Evolutionary conservation across 2,329 filamentous ascomycete genomes (phyloP).

Genomic region (Rasamsonia emersonii): DNA sequence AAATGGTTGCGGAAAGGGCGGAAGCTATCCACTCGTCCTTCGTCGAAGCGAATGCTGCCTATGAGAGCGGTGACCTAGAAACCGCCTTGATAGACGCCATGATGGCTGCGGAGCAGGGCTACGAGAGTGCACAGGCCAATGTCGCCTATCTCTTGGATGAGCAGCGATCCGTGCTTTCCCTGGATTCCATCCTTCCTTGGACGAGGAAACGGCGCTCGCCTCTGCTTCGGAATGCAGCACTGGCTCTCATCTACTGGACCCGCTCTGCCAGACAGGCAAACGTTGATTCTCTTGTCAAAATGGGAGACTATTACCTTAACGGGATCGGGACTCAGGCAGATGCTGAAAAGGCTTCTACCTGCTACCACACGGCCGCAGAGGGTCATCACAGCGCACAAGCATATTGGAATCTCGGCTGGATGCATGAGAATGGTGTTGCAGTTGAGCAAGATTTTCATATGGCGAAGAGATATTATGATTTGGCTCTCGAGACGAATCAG

Average conservation of each 20-base stretch:
- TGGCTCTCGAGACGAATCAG: slow-evolving; percentile 79
- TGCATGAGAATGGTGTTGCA: slow-evolving; percentile 95
- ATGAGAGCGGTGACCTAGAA: slow-evolving; percentile 68
- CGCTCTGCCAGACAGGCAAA: slow-evolving; percentile 88
- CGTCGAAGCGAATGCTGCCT: slow-evolving; percentile 73
- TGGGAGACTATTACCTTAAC: slow-evolving; percentile 92
- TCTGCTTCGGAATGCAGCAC: slow-evolving; percentile 48
- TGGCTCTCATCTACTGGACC: slow-evolving; percentile 90
- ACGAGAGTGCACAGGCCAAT: slow-evolving; percentile 82
- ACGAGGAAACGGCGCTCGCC: slow-evolving; percentile 32
- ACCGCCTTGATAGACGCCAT: slow-evolving; percentile 72
- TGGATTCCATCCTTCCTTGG: slow-evolving; percentile 46
- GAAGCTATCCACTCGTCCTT: slow-evolving; percentile 70
- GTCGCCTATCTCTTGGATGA: slow-evolving; percentile 80
- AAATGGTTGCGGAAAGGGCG: slow-evolving; percentile 64
- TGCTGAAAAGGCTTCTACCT: slow-evolving; percentile 79
- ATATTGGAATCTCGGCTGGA: slow-evolving; percentile 96
- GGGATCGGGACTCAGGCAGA: slow-evolving; percentile 67
- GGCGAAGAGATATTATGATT: slow-evolving; percentile 91
- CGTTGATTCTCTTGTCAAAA: slow-evolving; percentile 89
- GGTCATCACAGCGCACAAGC: slow-evolving; percentile 89
- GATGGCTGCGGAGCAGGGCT: slow-evolving; percentile 86
- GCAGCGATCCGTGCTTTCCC: slow-evolving; percentile 51
- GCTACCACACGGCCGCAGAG: slow-evolving; percentile 87
- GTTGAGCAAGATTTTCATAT: slow-evolving; percentile 94